phyloP scores from a whole-genome alignment of 495 filamentous ascomycete genomes.

The Aspergillus ostianus region DNA sequence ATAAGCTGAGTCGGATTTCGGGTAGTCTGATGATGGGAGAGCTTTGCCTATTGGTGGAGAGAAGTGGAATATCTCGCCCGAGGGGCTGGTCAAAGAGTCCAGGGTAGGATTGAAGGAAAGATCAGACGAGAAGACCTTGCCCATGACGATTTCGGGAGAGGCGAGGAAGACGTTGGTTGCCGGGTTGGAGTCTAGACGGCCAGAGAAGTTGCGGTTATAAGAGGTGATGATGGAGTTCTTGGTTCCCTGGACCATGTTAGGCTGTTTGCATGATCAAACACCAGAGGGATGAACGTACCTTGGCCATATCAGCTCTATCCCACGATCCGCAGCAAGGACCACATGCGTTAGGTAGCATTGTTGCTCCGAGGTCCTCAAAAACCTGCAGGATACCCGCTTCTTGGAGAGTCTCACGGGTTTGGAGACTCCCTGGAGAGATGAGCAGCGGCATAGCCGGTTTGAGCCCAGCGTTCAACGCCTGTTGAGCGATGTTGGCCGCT shows the following conservation, averaged over 20 bases:
- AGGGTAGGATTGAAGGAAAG: slow-evolving; percentile 97
- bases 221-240: slow-evolving; percentile 93
- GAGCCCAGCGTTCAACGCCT: slow-evolving; percentile 89
- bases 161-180: slow-evolving; percentile 98
- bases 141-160: slow-evolving; percentile 95
- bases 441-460: slow-evolving; percentile 93
- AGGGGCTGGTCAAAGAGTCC: slow-evolving; percentile 89
- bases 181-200: slow-evolving; percentile 98
- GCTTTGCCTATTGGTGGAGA: slow-evolving; percentile 74
- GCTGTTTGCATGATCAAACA: too few relatives aligned
- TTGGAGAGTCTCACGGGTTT: slow-evolving; percentile 92
- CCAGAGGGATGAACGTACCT: too few relatives aligned
- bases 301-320: slow-evolving; percentile 92
- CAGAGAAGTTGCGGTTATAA: slow-evolving; percentile 99
- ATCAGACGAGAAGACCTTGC: slow-evolving; percentile 84
- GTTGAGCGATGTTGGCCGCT: slow-evolving; percentile 88
- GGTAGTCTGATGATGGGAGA: slow-evolving; percentile 80
- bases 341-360: slow-evolving; percentile 95
- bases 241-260: too few relatives aligned
- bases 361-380: slow-evolving; percentile 94
- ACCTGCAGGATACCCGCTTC: slow-evolving; percentile 94
- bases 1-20: slow-evolving; percentile 93
- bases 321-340: slow-evolving; percentile 83
- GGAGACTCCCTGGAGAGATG: slow-evolving; percentile 95
- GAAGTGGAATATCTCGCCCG: slow-evolving; percentile 94